A percentile compares a stretch with the other conserved stretches of the same genome.
phyloP scores from a whole-genome alignment of 441 rosid genomes.

The Manihot esculenta region DNA sequence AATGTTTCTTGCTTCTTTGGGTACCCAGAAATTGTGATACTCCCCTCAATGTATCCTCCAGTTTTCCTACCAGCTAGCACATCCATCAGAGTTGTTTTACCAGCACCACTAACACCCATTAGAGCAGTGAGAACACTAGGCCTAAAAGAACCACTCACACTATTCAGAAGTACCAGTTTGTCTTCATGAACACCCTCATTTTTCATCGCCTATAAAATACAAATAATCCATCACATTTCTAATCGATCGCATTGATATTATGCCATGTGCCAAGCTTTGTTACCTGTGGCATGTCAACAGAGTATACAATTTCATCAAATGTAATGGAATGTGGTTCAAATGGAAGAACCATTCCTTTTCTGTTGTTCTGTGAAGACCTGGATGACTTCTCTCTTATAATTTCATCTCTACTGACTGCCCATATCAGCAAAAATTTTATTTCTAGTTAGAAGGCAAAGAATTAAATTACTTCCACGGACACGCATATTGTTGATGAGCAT shows the following conservation, averaged over 20 bases:
- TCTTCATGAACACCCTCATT: slow-evolving; percentile 52
- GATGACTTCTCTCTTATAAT: slow-evolving; percentile 2
- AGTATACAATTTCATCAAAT: slow-evolving; percentile 57
- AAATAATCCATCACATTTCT: neutral
- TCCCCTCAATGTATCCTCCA: slow-evolving; percentile 43
- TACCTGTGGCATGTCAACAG: slow-evolving; percentile 80
- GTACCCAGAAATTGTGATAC: slow-evolving; percentile 41
- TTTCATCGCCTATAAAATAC: slow-evolving; percentile 52
- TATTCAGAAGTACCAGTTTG: slow-evolving; percentile 55
- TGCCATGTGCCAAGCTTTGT: neutral
- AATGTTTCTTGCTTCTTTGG: slow-evolving; percentile 46
- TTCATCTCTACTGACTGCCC: slow-evolving; percentile 6
- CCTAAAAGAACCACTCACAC: slow-evolving; percentile 76
- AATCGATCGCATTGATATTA: neutral
- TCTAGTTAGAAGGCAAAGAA: slow-evolving; percentile 1
- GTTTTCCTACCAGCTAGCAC: slow-evolving; percentile 53
- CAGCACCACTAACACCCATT: slow-evolving; percentile 93
- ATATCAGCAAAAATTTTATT: neutral
- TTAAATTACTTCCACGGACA: too few species aligned
- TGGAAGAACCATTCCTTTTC: slow-evolving; percentile 83
- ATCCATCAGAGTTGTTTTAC: slow-evolving; percentile 61
- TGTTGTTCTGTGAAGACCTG: slow-evolving; percentile 13
- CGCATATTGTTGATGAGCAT: neutral
- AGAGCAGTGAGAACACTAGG: slow-evolving; percentile 91
- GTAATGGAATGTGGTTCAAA: slow-evolving; percentile 68